Evolutionary conservation across 345 rosid genomes (phyloP), one percentile per base, ranked within the genome.

Genomic region (Salix brachista): DNA sequence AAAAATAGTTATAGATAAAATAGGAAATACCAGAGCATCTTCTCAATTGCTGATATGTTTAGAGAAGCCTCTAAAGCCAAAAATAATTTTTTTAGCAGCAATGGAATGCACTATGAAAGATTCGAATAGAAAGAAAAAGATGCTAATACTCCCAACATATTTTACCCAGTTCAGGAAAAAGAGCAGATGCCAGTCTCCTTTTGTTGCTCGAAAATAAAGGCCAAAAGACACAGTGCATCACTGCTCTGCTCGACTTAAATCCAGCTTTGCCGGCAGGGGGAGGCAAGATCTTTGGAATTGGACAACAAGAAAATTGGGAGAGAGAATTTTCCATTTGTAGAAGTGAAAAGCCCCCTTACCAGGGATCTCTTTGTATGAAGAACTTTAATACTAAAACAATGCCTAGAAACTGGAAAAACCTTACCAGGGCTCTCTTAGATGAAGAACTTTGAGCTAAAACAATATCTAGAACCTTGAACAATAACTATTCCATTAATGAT

Each of bases 1-100:
- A 54, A 78, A 76, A 74, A 80, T 74, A 85, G 80, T 77, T 74
- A 83, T 67, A 76, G 67, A 79, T 75, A 81, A 86, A 68, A 74
- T 75, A 82, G 81, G 79, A 80, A 71, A 87, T 89, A 94, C 97
- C 98, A 90, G 91, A 80, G 81, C 89, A 91, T 84, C 97, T 90
- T 91, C 93, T 82, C 86, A 89, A 90, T 82, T 73, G 91, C 94
- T 76, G 93, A 84, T 85, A 85, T 83, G 86, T 90, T 90, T 93
- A 74, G 92, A 83, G 80, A 41, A 89, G 91, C 97, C 94, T 85
- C 87, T 80, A 79, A 83, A 84, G 85, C 91, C 94, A 91, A 80
- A 84, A 86, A 80, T 82, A 83, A 85, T 76, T 72, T 61, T 80
- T 87, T 88, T 71, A 90, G 88, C 86, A 90, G 88, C 86, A 86